Evolutionary conservation across 768 basidiomycete species (phyloP), one percentile per base, ranked within the genome.

Genomic region (Rhodotorula sphaerocarpa): DNA sequence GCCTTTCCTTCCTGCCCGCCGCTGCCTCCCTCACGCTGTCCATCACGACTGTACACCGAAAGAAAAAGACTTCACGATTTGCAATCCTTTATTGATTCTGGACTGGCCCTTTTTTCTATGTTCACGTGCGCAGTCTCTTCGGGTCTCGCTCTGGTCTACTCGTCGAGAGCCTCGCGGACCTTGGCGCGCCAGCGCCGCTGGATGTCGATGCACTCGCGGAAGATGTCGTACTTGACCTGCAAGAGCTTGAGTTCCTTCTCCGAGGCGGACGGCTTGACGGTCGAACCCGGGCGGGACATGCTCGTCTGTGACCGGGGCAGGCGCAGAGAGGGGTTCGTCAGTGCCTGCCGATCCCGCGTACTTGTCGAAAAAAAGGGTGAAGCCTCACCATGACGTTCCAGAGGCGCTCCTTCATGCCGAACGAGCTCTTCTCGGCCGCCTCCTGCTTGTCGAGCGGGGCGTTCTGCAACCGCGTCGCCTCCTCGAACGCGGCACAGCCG

Each of bases 201-300:
- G 45, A 90, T 84, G 21, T 89, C 86, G 50, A 95, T 89, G 25
- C 78, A 81, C 74, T 96, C 91, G 59, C 82, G 76, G 78, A 96
- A 97, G 72, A 96, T 91, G 74, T 82, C 84, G 76, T 95, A 97
- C 78, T 99, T 99, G 12, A 86, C 89, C 57, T 88, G 83, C 54
- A 97, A 77, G 50, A 97, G 74, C 72, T 79, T 85, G 75, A 82
- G 84, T 75, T 87, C 89, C 74, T 77, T 82, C 1, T 74, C 65
- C 6, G 80, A 79, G 16, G 84, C 83, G 21, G 78, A 76, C 4
- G 92, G 88, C 11, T 76, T 73, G 39, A 99, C 79, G 47, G 86
- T 77, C 21, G 80, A 83, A 7, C 87, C 93, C 2, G 84, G 78
- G 39, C 88, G 86, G 11, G 91, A 93, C 95, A 99, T 97, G 69